Percentiles rank a stretch among this genome's conserved stretches.
Conservation (phyloP, 169 alveolate genomes). For the Babesia ovata region DNA sequence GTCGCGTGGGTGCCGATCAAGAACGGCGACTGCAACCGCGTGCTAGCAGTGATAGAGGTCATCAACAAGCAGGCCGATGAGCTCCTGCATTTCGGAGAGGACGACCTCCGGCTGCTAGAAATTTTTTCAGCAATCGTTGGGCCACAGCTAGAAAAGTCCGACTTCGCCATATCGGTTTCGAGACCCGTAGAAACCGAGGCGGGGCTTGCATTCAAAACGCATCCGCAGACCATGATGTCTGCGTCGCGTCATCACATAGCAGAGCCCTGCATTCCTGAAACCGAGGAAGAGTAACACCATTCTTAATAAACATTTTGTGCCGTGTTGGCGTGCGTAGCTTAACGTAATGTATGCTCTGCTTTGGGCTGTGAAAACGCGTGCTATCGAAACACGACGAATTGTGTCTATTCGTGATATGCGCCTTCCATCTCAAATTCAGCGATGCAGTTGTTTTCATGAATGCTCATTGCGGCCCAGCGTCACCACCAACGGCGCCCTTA, state of each 20-base stretch:
- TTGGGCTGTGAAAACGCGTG: too few species aligned
- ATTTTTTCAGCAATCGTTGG: constrained; percentile 64
- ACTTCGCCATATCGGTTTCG: constrained; percentile 49
- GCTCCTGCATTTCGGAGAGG: constrained; percentile 58
- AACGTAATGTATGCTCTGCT: too few species aligned
- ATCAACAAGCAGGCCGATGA: constrained; percentile 68
- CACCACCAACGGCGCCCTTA: too few species aligned
- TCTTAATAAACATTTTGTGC: neutral
- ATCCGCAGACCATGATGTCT: constrained; percentile 20
- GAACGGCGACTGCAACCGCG: constrained; percentile 55
- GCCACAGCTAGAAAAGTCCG: constrained; percentile 68
- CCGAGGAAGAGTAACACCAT: constrained; percentile 30
- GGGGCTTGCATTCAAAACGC: constrained; percentile 64
- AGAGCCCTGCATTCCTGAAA: constrained; percentile 52
- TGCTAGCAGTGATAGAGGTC: constrained; percentile 67
- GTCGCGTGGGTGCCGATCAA: constrained; percentile 69
- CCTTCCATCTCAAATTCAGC: too few species aligned
- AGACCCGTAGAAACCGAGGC: constrained; percentile 62
- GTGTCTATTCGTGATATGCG: too few species aligned
- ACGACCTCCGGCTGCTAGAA: constrained; percentile 60
- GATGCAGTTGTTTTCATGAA: too few species aligned
- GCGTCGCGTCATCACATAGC: constrained; percentile 29
- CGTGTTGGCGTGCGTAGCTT: neutral
- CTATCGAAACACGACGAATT: too few species aligned
- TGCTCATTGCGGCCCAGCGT: too few species aligned